A percentile compares a stretch with the other conserved stretches of the same genome.
Conservation (phyloP, 306 rosid genomes). For the Cercis canadensis region DNA sequence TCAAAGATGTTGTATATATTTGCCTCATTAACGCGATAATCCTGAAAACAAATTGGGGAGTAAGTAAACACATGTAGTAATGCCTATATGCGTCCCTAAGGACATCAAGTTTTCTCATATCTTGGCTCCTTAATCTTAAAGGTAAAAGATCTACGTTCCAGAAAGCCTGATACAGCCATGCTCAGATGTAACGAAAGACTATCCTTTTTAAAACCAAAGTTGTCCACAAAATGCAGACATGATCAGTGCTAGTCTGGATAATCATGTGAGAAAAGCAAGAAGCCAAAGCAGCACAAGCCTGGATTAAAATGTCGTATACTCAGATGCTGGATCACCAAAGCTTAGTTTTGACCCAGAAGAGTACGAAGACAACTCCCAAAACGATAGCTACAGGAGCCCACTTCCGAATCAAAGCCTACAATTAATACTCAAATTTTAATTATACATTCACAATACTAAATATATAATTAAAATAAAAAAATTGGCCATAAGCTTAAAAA, state of each 20-base stretch:
- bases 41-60: slow-evolving; percentile 36
- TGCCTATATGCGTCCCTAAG: slow-evolving; percentile 37
- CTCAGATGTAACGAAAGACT: slow-evolving; percentile 34
- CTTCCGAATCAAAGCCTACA: slow-evolving; percentile 90
- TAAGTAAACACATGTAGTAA: slow-evolving; percentile 33
- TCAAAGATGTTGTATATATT: slow-evolving; percentile 13
- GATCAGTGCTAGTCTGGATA: slow-evolving; percentile 33
- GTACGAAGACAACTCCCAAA: slow-evolving; percentile 94
- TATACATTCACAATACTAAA: slow-evolving; percentile 17
- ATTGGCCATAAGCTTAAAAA: slow-evolving; percentile 7
- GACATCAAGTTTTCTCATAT: slow-evolving; percentile 45
- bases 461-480: neutral
- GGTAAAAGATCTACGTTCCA: slow-evolving; percentile 33
- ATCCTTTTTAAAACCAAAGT: slow-evolving; percentile 27
- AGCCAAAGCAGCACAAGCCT: slow-evolving; percentile 30
- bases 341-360: slow-evolving; percentile 94
- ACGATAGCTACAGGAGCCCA: slow-evolving; percentile 99
- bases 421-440: slow-evolving; percentile 36
- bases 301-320: slow-evolving; percentile 3
- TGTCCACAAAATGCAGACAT: slow-evolving; percentile 31
- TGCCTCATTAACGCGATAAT: slow-evolving; percentile 25
- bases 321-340: slow-evolving; percentile 68
- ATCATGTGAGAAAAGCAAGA: slow-evolving; percentile 32
- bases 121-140: slow-evolving; percentile 41
- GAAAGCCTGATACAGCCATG: slow-evolving; percentile 39